Conservation (phyloP, 306 rosid species). For the Sophora flavescens region DNA sequence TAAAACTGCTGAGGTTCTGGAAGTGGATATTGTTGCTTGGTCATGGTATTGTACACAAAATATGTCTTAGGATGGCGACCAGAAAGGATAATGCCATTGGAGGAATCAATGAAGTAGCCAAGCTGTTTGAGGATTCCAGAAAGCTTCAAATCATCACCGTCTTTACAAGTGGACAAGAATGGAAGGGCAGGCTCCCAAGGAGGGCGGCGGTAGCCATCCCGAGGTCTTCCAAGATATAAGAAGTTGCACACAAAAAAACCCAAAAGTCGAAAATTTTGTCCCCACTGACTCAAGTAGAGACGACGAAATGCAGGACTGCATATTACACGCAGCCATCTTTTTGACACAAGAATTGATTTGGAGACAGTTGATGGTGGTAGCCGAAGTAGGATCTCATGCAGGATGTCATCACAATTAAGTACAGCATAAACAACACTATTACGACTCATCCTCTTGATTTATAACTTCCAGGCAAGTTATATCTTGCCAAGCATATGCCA, state of each 20-base stretch:
- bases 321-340: slow-evolving; percentile 71
- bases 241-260: slow-evolving; percentile 78
- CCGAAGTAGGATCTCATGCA: slow-evolving; percentile 69
- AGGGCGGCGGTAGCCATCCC: slow-evolving; percentile 68
- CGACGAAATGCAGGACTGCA: slow-evolving; percentile 63
- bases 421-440: slow-evolving; percentile 55
- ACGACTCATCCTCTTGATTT: slow-evolving; percentile 47
- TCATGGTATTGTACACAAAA: slow-evolving; percentile 64
- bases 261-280: slow-evolving; percentile 59
- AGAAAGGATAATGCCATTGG: slow-evolving; percentile 71
- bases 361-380: slow-evolving; percentile 65
- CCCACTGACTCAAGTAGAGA: slow-evolving; percentile 60
- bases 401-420: slow-evolving; percentile 72
- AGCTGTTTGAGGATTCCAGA: slow-evolving; percentile 65
- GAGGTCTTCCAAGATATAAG: slow-evolving; percentile 68
- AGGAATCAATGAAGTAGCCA: slow-evolving; percentile 77
- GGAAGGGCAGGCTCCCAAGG: slow-evolving; percentile 74
- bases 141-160: slow-evolving; percentile 71
- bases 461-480: slow-evolving; percentile 32
- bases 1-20: slow-evolving; percentile 78
- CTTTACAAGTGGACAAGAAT: slow-evolving; percentile 73
- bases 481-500: slow-evolving; percentile 47
- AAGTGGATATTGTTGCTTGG: slow-evolving; percentile 57
- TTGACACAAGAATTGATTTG: slow-evolving; percentile 60
- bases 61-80: slow-evolving; percentile 76